phyloP scores from a whole-genome alignment of 352 stramenopile genomes.

The Pilasporangium apinafurcum region DNA sequence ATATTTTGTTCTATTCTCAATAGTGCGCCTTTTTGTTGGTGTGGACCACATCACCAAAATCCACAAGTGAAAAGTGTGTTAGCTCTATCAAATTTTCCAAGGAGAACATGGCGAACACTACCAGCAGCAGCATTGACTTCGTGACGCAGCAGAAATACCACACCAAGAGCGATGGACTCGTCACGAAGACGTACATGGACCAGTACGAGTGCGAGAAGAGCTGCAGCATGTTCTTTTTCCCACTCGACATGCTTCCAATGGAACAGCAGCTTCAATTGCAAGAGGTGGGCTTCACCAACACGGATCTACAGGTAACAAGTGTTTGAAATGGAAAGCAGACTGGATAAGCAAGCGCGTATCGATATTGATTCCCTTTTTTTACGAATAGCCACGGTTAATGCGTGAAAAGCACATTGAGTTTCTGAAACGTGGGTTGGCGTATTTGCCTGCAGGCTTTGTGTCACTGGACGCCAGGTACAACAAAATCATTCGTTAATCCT shows the following conservation, averaged over 20 bases:
- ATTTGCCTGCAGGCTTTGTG: slow-evolving; percentile 79
- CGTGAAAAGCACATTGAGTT: slow-evolving; percentile 81
- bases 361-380: not conserved
- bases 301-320: slow-evolving; percentile 26
- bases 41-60: no score
- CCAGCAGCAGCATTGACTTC: no score
- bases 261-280: slow-evolving; percentile 84
- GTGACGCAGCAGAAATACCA: slow-evolving; percentile 33
- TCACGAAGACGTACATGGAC: slow-evolving; percentile 48
- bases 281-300: slow-evolving; percentile 74
- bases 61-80: no score
- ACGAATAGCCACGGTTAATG: slow-evolving; percentile 57
- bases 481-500: no score
- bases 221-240: slow-evolving; percentile 90
- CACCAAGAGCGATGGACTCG: slow-evolving; percentile 42
- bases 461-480: slow-evolving; percentile 86
- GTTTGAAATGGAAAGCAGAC: not conserved
- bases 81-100: no score
- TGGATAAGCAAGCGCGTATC: not conserved
- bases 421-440: slow-evolving; percentile 60
- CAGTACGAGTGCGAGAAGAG: slow-evolving; percentile 88
- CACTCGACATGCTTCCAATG: slow-evolving; percentile 62
- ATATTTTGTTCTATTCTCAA: no score
- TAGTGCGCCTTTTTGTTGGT: no score
- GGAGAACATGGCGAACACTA: slow-evolving; percentile 1